phyloP scores from a whole-genome alignment of 768 basidiomycete genomes.

The Fomitopsis pulvina region DNA sequence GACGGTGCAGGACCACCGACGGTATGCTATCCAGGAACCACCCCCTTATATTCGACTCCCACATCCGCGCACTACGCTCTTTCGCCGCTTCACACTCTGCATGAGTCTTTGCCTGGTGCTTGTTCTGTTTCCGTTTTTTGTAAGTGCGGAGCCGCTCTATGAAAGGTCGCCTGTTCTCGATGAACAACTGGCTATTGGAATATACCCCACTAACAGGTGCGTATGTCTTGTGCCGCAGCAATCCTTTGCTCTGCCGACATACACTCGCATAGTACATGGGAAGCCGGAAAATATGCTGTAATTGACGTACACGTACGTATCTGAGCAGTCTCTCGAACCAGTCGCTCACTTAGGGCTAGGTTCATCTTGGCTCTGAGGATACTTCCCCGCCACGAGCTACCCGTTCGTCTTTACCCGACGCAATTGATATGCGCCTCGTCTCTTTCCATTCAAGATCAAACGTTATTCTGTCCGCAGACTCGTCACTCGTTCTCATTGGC shows the following conservation, averaged over 20 bases:
- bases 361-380: conserved; percentile 25
- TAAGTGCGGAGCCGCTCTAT: not conserved
- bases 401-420: conserved; percentile 10
- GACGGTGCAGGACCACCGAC: conserved; percentile 3
- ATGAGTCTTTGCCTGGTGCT: not conserved
- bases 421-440: conserved; percentile 37
- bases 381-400: conserved; percentile 11
- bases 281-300: conserved; percentile 6
- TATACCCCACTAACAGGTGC: not conserved
- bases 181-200: not conserved
- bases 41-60: not conserved
- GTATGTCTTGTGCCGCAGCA: not conserved
- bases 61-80: not conserved
- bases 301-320: conserved; percentile 34
- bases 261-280: not conserved
- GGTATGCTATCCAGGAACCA: too few species aligned
- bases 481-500: conserved; percentile 30
- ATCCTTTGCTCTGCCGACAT: not conserved
- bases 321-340: too few species aligned
- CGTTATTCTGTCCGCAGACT: conserved; percentile 32
- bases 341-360: conserved; percentile 22
- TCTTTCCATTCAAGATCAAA: conserved; percentile 33
- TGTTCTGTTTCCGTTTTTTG: not conserved
- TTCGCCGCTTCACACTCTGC: too few species aligned
- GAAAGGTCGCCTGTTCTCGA: not conserved